Percentiles rank a stretch among this genome's conserved stretches.
These are phyloP conservation scores for Datisca glomerata DNA, from an alignment of 306 rosid species.

Conservation along the genomic window DNA sequence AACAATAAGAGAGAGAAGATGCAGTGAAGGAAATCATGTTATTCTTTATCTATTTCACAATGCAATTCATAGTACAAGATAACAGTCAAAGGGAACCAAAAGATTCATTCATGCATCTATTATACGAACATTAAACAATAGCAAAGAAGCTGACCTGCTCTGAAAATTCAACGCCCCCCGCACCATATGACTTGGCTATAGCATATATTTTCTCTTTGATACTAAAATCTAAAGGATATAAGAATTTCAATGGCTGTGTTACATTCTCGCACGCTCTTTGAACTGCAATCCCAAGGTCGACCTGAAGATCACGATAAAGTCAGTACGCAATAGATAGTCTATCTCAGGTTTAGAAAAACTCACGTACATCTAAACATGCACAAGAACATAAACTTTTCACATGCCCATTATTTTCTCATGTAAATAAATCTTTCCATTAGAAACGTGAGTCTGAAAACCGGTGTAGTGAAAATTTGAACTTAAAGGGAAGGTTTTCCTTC, in stretches of 20 bases:
- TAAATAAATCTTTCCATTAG: no score
- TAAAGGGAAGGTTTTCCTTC: no score
- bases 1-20: no score
- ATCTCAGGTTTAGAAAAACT: no score
- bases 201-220: slow-evolving; percentile 90
- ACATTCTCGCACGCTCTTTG: slow-evolving; percentile 84
- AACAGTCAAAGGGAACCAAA: background rate
- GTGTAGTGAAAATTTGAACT: no score
- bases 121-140: background rate
- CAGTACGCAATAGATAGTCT: background rate
- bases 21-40: no score
- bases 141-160: slow-evolving; percentile 52
- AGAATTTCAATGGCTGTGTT: slow-evolving; percentile 57
- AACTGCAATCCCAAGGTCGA: slow-evolving; percentile 83
- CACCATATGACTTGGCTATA: slow-evolving; percentile 92
- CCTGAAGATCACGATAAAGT: slow-evolving; percentile 35
- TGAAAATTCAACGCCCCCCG: slow-evolving; percentile 72
- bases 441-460: no score
- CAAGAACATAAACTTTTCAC: no score
- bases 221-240: slow-evolving; percentile 62
- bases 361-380: no score
- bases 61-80: no score
- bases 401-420: no score
- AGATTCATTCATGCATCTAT: background rate
- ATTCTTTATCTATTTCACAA: no score